Percentiles rank a stretch among this genome's conserved stretches.
Evolutionary conservation across 139 green algal species (phyloP).

Genomic region (Pleodorina starrii): DNA sequence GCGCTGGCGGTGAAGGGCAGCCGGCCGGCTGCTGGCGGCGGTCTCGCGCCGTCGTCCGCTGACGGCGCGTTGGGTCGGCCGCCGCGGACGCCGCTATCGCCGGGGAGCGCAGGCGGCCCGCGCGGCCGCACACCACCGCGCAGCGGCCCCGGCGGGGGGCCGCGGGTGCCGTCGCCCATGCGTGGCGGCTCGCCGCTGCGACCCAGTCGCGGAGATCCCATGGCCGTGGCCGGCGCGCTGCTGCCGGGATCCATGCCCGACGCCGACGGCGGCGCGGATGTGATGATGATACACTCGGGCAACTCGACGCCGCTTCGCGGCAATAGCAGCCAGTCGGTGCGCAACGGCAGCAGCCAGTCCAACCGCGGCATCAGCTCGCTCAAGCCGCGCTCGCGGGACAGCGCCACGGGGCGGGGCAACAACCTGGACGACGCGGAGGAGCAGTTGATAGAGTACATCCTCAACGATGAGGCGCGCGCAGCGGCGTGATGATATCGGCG

Average conservation of each 20-base stretch:
- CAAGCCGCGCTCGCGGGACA: conserved; percentile 12
- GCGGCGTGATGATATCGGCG: no score
- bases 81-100: conserved; percentile 36
- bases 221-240: neutral
- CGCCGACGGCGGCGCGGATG: neutral
- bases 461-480: conserved; percentile 42
- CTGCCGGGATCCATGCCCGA: conserved; percentile 34
- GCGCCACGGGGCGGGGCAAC: neutral
- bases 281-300: conserved; percentile 45
- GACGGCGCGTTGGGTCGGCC: conserved; percentile 12
- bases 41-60: neutral
- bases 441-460: conserved; percentile 54
- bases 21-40: neutral
- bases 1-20: conserved; percentile 25
- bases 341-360: conserved; percentile 12
- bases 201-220: neutral
- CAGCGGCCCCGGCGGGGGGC: neutral
- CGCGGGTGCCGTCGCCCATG: conserved; percentile 14
- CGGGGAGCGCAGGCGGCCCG: neutral
- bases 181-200: conserved; percentile 10
- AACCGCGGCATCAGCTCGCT: neutral
- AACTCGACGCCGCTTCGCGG: conserved; percentile 22
- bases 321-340: conserved; percentile 29
- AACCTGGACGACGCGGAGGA: conserved; percentile 44
- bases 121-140: conserved; percentile 37